Conservation (phyloP, 768 basidiomycete genomes). For the Mycena polygramma region DNA sequence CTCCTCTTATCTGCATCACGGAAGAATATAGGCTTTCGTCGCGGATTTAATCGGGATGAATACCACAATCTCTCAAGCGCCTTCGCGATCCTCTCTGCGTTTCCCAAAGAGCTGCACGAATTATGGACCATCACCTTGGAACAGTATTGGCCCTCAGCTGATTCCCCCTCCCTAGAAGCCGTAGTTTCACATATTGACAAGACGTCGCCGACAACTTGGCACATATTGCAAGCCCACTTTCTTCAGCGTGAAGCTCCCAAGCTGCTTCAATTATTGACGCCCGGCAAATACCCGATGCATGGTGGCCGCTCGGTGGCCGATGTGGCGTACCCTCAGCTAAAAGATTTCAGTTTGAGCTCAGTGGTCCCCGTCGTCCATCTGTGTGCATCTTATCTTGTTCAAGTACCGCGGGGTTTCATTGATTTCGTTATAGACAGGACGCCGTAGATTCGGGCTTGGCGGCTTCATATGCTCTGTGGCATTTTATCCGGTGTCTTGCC, state of each 20-base stretch:
- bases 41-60: neutral
- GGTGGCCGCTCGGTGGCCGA: constrained; percentile 18
- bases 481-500: constrained; percentile 26
- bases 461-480: constrained; percentile 25
- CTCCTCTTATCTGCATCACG: constrained; percentile 18
- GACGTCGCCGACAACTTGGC: constrained; percentile 11
- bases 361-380: neutral
- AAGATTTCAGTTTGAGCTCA: constrained; percentile 10
- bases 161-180: constrained; percentile 10
- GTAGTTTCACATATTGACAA: constrained; percentile 17
- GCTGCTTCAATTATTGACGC: constrained; percentile 11
- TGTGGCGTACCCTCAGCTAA: constrained; percentile 12
- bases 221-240: constrained; percentile 25
- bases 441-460: neutral
- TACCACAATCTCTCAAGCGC: neutral
- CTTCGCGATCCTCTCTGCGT: neutral
- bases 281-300: constrained; percentile 17
- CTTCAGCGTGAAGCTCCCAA: constrained; percentile 16
- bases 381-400: neutral
- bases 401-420: neutral
- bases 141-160: constrained; percentile 19
- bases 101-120: constrained; percentile 1
- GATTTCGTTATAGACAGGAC: constrained; percentile 5
- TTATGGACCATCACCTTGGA: constrained; percentile 16
- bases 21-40: neutral